Percentiles rank a stretch among this genome's conserved stretches.
phyloP scores from a whole-genome alignment of 495 filamentous ascomycete species.

The Lasiosphaeria hispida region DNA sequence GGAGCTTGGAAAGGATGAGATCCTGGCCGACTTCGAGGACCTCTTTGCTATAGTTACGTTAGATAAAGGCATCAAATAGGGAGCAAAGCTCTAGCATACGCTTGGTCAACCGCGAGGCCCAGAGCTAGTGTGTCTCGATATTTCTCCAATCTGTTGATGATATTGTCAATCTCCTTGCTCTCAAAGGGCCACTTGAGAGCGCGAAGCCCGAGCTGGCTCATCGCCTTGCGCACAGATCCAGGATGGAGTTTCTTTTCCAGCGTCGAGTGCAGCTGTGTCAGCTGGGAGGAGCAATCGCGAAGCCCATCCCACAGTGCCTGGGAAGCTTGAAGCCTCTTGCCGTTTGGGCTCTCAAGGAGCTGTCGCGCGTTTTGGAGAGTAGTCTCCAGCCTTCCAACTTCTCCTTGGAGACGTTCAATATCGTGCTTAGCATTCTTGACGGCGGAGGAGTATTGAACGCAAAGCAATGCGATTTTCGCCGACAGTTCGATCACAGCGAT shows the following conservation, averaged over 20 bases:
- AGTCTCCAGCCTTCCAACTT: slow-evolving; percentile 24
- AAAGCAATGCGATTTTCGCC: slow-evolving; percentile 27
- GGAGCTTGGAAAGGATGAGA: slow-evolving; percentile 11
- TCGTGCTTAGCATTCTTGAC: slow-evolving; percentile 37
- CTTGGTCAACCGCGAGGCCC: slow-evolving; percentile 40
- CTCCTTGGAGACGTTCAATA: slow-evolving; percentile 29
- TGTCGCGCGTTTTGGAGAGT: neutral
- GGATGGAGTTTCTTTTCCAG: slow-evolving; percentile 35
- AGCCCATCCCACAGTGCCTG: slow-evolving; percentile 12
- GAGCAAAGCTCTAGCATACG: slow-evolving; percentile 24
- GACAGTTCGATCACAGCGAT: slow-evolving; percentile 37
- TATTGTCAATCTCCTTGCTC: slow-evolving; percentile 36
- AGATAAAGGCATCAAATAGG: too few species aligned
- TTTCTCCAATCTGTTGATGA: slow-evolving; percentile 31
- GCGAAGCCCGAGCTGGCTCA: slow-evolving; percentile 32
- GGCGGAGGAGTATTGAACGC: slow-evolving; percentile 27
- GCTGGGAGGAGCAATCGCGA: slow-evolving; percentile 25
- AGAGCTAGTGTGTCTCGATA: slow-evolving; percentile 35
- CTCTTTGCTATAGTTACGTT: too few species aligned
- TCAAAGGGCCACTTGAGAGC: slow-evolving; percentile 45
- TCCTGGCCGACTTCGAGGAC: too few species aligned
- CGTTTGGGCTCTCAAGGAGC: neutral
- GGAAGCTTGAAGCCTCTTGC: neutral
- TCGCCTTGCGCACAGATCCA: slow-evolving; percentile 18
- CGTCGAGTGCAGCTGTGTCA: slow-evolving; percentile 14